Base-by-base conservation (phyloP, 352 stramenopile species). In the Pythium volutum region DNA sequence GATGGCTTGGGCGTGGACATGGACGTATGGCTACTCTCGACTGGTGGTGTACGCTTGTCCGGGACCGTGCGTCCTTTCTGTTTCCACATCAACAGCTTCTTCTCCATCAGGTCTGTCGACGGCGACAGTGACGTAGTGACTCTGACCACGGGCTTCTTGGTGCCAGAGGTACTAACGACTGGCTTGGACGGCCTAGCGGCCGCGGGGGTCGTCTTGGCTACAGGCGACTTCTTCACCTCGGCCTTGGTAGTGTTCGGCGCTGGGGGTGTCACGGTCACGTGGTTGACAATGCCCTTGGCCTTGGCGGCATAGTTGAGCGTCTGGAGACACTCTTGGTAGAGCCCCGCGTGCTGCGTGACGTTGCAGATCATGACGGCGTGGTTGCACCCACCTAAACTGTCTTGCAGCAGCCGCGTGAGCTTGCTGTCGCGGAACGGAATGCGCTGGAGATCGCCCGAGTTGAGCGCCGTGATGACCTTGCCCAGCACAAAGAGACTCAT, bases 391-490 rank as follows among this genome's bases (percentile, higher is more conserved):
- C 73, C 66, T 1, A 83, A 43, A 53, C 66, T 75, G 63, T 78
- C 73, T 48, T 84, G 86, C 46, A 95, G 71, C n/a, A 96, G 55
- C 14, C 81, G 69, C 50, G 80, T 89, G 38, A 93, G 70, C 55
- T 86, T 91, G 42, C 76, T 86, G 46, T 93, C 80, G 20, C 78
- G 73, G 45, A 88, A 89, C 31, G 86, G 82, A 29, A 96, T 87
- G 16, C 55, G 67, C 64, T 87, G 85, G 22, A 81, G 77, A 10
- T 86, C 71, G n/a, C 75, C 69, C 2, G 67, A 69, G 41, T 76
- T 88, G 23, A 96, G 72, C 10, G 87, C 85, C 23, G 72, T 74
- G 39, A 96, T 86, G 0, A 92, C 79, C 54, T 93, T 88, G 38
- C 84, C 88, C 9, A 95, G 71, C 33, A 85, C 84, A 9, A 75